Conservation (phyloP, 257 asterid species). For the Primulina eburnea region DNA sequence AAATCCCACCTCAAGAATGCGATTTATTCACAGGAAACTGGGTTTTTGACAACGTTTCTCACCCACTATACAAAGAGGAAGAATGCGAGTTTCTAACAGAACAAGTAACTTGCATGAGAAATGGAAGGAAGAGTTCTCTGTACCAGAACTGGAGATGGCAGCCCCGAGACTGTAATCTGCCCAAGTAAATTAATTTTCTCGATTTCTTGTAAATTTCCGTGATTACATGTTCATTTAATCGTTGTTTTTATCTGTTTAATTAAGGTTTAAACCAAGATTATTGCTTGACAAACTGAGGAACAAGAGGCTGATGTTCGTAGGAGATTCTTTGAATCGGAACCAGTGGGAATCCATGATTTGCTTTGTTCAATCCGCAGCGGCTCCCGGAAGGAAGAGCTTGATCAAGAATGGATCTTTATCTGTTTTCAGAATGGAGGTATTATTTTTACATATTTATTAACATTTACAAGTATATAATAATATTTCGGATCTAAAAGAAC, state of each 20-base stretch:
- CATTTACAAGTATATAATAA: no score
- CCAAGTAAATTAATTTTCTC: constrained; percentile 37
- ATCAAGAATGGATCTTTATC: constrained; percentile 75
- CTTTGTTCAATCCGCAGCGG: constrained; percentile 56
- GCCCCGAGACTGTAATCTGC: constrained; percentile 71
- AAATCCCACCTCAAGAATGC: constrained; percentile 49
- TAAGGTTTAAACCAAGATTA: constrained; percentile 63
- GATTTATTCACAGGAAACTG: constrained; percentile 65
- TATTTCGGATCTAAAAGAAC: no score
- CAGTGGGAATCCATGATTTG: constrained; percentile 93
- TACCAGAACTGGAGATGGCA: constrained; percentile 89
- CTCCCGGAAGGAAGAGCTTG: constrained; percentile 59
- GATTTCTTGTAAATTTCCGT: not conserved
- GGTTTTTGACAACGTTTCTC: constrained; percentile 59
- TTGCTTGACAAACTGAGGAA: constrained; percentile 74
- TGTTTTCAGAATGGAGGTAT: constrained; percentile 70
- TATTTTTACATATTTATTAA: no score
- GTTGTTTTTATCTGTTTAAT: not conserved
- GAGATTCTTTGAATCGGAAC: constrained; percentile 76
- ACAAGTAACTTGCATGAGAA: constrained; percentile 75
- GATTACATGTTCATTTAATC: not conserved
- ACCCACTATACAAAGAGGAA: constrained; percentile 64
- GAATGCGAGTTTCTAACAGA: constrained; percentile 75
- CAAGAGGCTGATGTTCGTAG: constrained; percentile 85
- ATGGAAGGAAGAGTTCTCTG: constrained; percentile 58